A percentile compares a stretch with the other conserved stretches of the same genome.
phyloP scores from a whole-genome alignment of 768 basidiomycete genomes.

The Mycena sanguinolenta region DNA sequence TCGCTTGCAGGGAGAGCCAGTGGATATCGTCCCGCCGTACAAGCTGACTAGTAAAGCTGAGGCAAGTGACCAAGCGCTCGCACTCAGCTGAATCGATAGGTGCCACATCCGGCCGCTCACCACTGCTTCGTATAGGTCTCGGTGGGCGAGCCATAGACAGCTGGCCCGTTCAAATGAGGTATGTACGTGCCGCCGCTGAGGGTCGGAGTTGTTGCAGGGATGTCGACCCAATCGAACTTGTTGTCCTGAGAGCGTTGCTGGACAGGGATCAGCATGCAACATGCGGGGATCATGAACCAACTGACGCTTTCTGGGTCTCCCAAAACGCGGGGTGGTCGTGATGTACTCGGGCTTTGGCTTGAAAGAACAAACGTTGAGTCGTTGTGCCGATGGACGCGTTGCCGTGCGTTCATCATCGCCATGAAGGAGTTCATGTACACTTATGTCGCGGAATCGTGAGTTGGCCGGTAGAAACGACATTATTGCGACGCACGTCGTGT shows the following conservation, averaged over 20 bases:
- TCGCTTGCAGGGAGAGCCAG: too few relatives aligned
- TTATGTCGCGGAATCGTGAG: too few relatives aligned
- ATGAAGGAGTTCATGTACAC: too few relatives aligned
- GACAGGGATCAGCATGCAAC: not conserved
- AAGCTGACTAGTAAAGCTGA: too few relatives aligned
- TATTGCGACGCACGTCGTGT: constrained; percentile 55
- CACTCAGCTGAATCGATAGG: not conserved
- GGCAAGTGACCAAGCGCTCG: not conserved
- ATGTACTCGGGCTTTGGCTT: not conserved
- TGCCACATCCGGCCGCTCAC: not conserved
- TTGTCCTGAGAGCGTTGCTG: constrained; percentile 5
- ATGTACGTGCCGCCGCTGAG: not conserved
- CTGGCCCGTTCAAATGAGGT: not conserved
- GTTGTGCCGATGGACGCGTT: constrained; percentile 8
- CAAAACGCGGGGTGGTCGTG: not conserved
- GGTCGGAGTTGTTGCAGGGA: not conserved
- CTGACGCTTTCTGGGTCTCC: constrained; percentile 6
- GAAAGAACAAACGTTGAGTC: constrained; percentile 10
- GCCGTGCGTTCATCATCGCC: constrained; percentile 42
- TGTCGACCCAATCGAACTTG: constrained; percentile 6
- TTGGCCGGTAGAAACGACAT: not conserved
- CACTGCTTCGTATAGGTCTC: not conserved
- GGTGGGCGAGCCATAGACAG: not conserved
- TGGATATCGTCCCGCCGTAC: too few relatives aligned
- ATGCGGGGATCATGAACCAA: not conserved